Base-by-base conservation (phyloP, 495 filamentous ascomycete genomes). In the Lindgomyces ingoldianus region DNA sequence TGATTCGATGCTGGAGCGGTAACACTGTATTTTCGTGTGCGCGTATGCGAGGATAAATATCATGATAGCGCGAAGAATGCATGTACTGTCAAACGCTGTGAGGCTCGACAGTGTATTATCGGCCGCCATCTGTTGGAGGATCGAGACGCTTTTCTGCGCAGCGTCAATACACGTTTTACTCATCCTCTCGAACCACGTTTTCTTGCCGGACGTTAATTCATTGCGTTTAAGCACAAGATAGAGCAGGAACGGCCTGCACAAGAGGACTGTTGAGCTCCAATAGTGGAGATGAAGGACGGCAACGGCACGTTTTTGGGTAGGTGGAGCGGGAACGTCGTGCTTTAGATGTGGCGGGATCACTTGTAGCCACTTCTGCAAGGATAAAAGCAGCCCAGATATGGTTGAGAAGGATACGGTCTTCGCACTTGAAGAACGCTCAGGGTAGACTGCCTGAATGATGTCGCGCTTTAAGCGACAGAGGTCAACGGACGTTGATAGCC, bases 131-230 rank as follows among this genome's bases (percentile, higher is more conserved):
- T 70, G 67, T 33, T 67, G 57, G 21, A 74, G 45, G 29, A 74
- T 64, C 11, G 36, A 49, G 16, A 74, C 14, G 18, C 66, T 65
- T 30, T 71, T 70, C 48, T 58, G 52, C 14, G 72, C 72, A 2
- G 72, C 72, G 18, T 74, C 72, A 41, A 74, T 65, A 44, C 72
- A 74, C 12, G 60, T 67, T n/a, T 69, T 67, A 27, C 67, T 56
- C 24, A 74, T 60, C 11, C 58, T 46, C 26, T 71, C 70, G 48
- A 72, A 74, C 70, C 70, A 72, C 6, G 51, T 56, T 47, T 67
- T 70, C 51, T 74, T 74, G 22, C 50, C 54, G 0, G 59, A 44
- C 0, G n/a, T 51, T 21, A 72, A 48, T 19, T 60, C 60, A 14
- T 25, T 60, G 41, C 49, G 46, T 59, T 64, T 57, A 26, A 72